These are phyloP conservation scores for Handroanthus guayacan DNA, from an alignment of 257 asterid species.

Conservation along the genomic window DNA sequence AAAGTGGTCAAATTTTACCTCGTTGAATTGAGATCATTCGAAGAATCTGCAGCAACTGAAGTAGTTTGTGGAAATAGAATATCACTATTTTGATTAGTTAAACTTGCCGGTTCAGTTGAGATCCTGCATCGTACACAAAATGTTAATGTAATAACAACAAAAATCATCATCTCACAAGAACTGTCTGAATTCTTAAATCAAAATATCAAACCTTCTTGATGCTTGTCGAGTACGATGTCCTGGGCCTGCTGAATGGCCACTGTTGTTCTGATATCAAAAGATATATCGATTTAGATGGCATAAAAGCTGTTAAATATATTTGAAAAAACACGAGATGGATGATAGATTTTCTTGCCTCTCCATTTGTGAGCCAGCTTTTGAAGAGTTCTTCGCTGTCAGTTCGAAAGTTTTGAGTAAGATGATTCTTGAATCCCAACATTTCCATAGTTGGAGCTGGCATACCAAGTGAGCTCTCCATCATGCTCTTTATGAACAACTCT, in stretches of 20 bases:
- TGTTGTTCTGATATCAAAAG: conserved; percentile 53
- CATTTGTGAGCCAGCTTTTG: conserved; percentile 82
- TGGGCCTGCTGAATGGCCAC: conserved; percentile 47
- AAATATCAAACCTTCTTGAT: conserved; percentile 81
- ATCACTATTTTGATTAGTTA: conserved; percentile 54
- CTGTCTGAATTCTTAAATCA: too few species aligned
- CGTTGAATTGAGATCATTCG: conserved; percentile 44
- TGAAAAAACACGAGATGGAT: not conserved
- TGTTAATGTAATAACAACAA: too few species aligned
- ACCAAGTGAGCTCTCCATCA: conserved; percentile 83
- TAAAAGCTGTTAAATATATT: too few species aligned
- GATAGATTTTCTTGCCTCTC: conserved; percentile 67
- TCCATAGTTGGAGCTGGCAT: conserved; percentile 87
- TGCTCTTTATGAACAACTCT: conserved; percentile 72
- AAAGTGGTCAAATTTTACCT: conserved; percentile 44
- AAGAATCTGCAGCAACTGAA: conserved; percentile 49
- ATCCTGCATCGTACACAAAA: conserved; percentile 57
- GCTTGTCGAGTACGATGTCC: conserved; percentile 67
- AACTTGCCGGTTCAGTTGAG: conserved; percentile 62
- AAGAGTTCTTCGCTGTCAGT: conserved; percentile 85
- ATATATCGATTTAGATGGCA: not conserved
- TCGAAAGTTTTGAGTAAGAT: conserved; percentile 60
- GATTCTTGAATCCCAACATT: conserved; percentile 82
- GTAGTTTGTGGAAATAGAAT: conserved; percentile 36
- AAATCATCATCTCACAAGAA: too few species aligned